Percentiles rank a stretch among this genome's conserved stretches.
Conservation (phyloP, 1,139 yeast species). For the Blastobotrys arbuscula region DNA sequence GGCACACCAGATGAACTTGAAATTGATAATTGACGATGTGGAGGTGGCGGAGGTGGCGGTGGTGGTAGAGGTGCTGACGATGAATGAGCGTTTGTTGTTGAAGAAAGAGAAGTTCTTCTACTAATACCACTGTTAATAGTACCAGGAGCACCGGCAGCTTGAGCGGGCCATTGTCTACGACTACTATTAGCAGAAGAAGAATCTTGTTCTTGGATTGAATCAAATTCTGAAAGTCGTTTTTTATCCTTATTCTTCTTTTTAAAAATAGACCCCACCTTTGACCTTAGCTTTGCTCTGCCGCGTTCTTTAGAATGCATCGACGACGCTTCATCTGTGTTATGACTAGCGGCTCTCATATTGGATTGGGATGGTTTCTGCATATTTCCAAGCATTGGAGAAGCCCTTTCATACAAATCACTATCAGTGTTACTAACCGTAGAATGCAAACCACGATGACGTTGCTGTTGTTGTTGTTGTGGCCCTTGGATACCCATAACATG, state of each 20-base stretch:
- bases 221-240: constrained; percentile 1
- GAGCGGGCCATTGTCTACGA: neutral
- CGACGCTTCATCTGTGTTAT: neutral
- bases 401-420: constrained; percentile 4
- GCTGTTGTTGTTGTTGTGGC: neutral
- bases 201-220: constrained; percentile 4
- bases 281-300: constrained; percentile 46
- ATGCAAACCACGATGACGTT: neutral
- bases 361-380: neutral
- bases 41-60: constrained; percentile 10
- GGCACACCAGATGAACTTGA: neutral
- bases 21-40: constrained; percentile 10
- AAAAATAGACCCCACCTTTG: constrained; percentile 81
- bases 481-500: constrained; percentile 5
- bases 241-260: constrained; percentile 27
- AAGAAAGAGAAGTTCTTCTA: neutral
- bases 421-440: neutral
- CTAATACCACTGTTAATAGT: neutral
- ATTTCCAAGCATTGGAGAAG: neutral
- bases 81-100: neutral
- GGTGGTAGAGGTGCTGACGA: neutral
- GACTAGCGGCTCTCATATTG: neutral
- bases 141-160: constrained; percentile 4
- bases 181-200: neutral
- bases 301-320: constrained; percentile 15